These are phyloP conservation scores for Penicillium verhagenii DNA, from an alignment of 495 filamentous ascomycete genomes.

Conservation along the genomic window DNA sequence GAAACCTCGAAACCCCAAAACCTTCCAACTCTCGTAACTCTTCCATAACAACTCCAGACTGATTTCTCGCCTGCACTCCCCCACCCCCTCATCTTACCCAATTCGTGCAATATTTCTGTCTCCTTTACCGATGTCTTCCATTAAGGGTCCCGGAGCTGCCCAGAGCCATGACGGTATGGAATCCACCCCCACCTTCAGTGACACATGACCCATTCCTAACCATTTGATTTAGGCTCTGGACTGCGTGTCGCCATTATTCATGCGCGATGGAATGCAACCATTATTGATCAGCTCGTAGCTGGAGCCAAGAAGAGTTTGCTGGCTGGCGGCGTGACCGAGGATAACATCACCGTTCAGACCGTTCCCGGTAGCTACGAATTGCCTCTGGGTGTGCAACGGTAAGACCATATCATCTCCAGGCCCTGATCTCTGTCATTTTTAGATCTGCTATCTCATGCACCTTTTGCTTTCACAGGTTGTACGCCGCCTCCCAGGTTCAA, in stretches of 20 bases:
- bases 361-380: slow-evolving; percentile 95
- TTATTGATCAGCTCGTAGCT: slow-evolving; percentile 75
- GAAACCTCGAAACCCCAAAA: background rate
- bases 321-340: slow-evolving; percentile 73
- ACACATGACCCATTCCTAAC: background rate
- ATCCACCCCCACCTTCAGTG: background rate
- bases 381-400: slow-evolving; percentile 83
- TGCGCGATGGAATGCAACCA: slow-evolving; percentile 84
- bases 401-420: slow-evolving; percentile 16
- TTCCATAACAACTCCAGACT: background rate
- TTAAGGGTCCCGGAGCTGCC: slow-evolving; percentile 62
- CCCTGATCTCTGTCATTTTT: background rate
- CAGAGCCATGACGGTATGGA: slow-evolving; percentile 49
- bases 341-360: slow-evolving; percentile 83
- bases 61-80: no score
- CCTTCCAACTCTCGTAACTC: background rate
- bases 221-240: slow-evolving; percentile 57
- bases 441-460: background rate
- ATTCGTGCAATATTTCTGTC: background rate
- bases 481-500: slow-evolving; percentile 83
- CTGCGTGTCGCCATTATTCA: slow-evolving; percentile 93
- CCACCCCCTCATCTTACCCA: background rate
- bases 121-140: slow-evolving; percentile 32
- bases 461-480: slow-evolving; percentile 55
- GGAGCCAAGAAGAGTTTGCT: slow-evolving; percentile 65